phyloP scores from a whole-genome alignment of 208 protist species.

The Crithidia mellificae region DNA sequence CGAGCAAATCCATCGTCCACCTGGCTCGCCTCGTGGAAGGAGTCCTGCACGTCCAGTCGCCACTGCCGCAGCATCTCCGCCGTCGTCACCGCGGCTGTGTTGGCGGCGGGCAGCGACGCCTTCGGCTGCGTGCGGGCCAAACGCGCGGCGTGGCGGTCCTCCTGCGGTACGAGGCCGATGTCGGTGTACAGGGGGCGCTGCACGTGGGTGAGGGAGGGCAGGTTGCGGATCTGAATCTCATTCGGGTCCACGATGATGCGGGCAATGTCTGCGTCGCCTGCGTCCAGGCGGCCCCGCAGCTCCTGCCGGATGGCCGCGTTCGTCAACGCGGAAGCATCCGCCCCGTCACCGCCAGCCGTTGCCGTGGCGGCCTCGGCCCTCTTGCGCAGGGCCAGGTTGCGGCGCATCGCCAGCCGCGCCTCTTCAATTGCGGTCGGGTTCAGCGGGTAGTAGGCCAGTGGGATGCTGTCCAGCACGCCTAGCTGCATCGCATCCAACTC shows the following conservation, averaged over 20 bases:
- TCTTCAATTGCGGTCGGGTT: constrained; percentile 46
- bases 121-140: constrained; percentile 59
- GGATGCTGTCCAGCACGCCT: constrained; percentile 70
- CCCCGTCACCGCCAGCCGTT: no score
- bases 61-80: constrained; percentile 41
- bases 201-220: constrained; percentile 72
- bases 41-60: constrained; percentile 51
- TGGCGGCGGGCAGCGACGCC: constrained; percentile 25
- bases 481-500: constrained; percentile 77
- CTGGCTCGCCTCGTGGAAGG: constrained; percentile 56
- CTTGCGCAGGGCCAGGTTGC: constrained; percentile 28
- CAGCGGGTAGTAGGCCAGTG: constrained; percentile 67
- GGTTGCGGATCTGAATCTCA: constrained; percentile 56
- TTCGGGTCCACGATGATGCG: constrained; percentile 71
- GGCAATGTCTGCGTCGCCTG: constrained; percentile 63
- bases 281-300: constrained; percentile 32
- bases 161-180: constrained; percentile 69
- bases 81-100: constrained; percentile 22
- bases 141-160: constrained; percentile 79
- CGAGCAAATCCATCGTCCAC: constrained; percentile 56
- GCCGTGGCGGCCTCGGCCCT: constrained; percentile 34
- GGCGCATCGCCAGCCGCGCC: constrained; percentile 39
- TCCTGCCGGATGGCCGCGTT: constrained; percentile 42
- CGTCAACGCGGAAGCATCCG: constrained; percentile 31
- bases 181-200: constrained; percentile 86